Conservation (phyloP, 2,329 filamentous ascomycete genomes). For the Fusarium bulbicola region DNA sequence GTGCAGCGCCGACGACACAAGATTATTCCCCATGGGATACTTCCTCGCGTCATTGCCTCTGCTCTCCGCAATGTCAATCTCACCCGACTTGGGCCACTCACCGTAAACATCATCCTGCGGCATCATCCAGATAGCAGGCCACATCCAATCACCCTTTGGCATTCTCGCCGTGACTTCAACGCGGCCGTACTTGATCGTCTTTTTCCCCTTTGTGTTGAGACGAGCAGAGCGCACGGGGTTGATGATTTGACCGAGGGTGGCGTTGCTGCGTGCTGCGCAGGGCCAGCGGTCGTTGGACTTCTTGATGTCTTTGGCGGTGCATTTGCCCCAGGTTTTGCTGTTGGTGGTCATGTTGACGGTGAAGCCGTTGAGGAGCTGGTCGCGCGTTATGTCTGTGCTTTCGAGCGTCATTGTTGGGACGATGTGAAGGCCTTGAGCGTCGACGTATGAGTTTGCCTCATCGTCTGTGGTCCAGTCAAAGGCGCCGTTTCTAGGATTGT, state of each 20-base stretch:
- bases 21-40: conserved; percentile 48
- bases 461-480: conserved; percentile 64
- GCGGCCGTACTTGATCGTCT: conserved; percentile 58
- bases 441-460: conserved; percentile 55
- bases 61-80: conserved; percentile 63
- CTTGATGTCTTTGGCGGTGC: conserved; percentile 47
- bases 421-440: conserved; percentile 59
- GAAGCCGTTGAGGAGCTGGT: conserved; percentile 49
- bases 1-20: conserved; percentile 54
- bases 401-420: conserved; percentile 57
- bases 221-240: conserved; percentile 59
- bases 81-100: conserved; percentile 60
- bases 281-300: conserved; percentile 27
- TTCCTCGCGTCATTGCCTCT: conserved; percentile 56
- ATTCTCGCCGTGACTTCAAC: conserved; percentile 64
- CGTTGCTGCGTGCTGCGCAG: conserved; percentile 54
- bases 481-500: conserved; percentile 44
- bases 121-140: conserved; percentile 59
- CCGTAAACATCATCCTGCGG: conserved; percentile 58
- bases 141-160: conserved; percentile 64
- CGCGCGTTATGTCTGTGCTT: conserved; percentile 42
- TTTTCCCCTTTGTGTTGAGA: conserved; percentile 54
- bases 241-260: conserved; percentile 55
- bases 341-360: conserved; percentile 55
- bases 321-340: conserved; percentile 45